phyloP scores from a whole-genome alignment of 2,329 filamentous ascomycete genomes.

The Alternaria triticina region DNA sequence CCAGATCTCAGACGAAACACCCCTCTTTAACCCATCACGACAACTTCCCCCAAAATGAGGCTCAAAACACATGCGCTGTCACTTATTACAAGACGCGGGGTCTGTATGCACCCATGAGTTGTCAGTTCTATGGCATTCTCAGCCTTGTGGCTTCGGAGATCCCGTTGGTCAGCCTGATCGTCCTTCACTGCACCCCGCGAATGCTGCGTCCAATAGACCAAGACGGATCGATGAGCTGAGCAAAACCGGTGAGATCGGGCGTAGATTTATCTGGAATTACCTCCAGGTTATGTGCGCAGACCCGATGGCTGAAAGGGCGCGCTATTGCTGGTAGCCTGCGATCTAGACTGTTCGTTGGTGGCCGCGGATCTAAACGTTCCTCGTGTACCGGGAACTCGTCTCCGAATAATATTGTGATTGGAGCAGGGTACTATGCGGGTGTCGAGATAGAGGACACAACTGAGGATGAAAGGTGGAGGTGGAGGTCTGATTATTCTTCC shows the following conservation, averaged over 20 bases:
- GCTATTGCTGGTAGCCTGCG: no score
- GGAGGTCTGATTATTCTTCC: neutral
- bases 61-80: neutral
- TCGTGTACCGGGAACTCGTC: neutral
- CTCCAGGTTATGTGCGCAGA: neutral
- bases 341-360: neutral
- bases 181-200: conserved; percentile 3
- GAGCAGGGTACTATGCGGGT: neutral
- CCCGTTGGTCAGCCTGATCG: neutral
- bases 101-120: conserved; percentile 6
- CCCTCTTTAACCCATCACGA: neutral
- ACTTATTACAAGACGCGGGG: neutral
- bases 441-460: neutral
- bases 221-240: neutral
- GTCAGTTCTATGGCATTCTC: neutral
- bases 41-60: neutral
- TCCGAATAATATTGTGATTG: accelerated
- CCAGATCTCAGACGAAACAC: neutral
- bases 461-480: neutral
- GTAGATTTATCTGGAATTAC: neutral
- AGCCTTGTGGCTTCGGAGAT: neutral
- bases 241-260: conserved; percentile 6
- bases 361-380: neutral
- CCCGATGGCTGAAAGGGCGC: neutral
- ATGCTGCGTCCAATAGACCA: neutral